Evolutionary conservation across 1,284 basidiomycete species (phyloP).

Genomic region (Boletus albobrunnescens): DNA sequence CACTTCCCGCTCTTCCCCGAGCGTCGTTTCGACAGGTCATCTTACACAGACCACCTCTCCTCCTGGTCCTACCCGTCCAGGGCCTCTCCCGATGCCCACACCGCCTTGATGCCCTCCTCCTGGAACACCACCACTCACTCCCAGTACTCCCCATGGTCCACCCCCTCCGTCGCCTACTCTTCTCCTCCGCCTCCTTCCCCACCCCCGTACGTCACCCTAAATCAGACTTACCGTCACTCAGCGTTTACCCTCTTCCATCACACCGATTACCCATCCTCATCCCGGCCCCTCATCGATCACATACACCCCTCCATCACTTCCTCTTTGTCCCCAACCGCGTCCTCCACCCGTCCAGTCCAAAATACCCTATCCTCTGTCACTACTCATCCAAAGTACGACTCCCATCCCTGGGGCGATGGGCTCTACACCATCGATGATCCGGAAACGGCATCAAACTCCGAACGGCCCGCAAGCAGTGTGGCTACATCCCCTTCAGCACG

Average conservation of each 20-base stretch:
- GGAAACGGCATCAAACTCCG: slow-evolving; percentile 34
- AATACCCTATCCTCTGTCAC: slow-evolving; percentile 16
- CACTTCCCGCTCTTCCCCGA: slow-evolving; percentile 32
- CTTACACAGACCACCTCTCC: too few relatives aligned
- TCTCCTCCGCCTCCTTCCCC: slow-evolving; percentile 25
- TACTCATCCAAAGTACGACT: slow-evolving; percentile 19
- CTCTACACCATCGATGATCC: slow-evolving; percentile 34
- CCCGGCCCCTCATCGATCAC: slow-evolving; percentile 19
- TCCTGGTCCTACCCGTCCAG: slow-evolving; percentile 30
- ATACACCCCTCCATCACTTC: slow-evolving; percentile 19
- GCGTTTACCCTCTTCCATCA: slow-evolving; percentile 21
- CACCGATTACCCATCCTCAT: slow-evolving; percentile 22
- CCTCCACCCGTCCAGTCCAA: slow-evolving; percentile 11
- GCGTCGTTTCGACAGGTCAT: slow-evolving; percentile 32
- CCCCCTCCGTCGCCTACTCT: slow-evolving; percentile 19
- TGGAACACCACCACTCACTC: slow-evolving; percentile 26
- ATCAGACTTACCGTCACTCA: slow-evolving; percentile 24
- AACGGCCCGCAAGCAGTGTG: slow-evolving; percentile 34
- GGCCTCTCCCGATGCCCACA: slow-evolving; percentile 17
- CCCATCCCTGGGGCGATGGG: slow-evolving; percentile 30
- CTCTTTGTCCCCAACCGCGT: slow-evolving; percentile 9
- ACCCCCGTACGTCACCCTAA: slow-evolving; percentile 26
- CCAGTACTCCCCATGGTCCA: slow-evolving; percentile 24
- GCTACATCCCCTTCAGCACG: slow-evolving; percentile 36
- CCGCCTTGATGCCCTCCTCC: slow-evolving; percentile 16